These are phyloP conservation scores for Puccinia sorghi DNA, from an alignment of 1,284 basidiomycete species.

Conservation along the genomic window DNA sequence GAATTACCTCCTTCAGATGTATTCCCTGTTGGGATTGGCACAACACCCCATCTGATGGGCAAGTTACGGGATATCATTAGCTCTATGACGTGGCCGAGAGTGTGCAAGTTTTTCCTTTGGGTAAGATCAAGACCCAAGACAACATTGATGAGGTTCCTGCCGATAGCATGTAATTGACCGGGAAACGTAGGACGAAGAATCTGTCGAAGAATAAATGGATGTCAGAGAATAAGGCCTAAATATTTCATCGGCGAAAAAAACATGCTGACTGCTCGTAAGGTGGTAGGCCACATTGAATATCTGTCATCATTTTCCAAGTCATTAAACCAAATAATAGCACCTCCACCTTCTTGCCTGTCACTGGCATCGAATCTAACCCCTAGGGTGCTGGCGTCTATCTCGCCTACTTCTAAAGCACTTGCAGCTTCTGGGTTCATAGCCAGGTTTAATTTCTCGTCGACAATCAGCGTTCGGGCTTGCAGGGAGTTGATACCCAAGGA, in stretches of 20 bases:
- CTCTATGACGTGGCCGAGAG: conserved; percentile 67
- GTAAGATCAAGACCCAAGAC: conserved; percentile 77
- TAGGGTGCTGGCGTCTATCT: conserved; percentile 63
- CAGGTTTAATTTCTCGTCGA: conserved; percentile 50
- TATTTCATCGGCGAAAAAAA: conserved; percentile 37
- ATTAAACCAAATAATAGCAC: conserved; percentile 80
- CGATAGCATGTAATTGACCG: conserved; percentile 72
- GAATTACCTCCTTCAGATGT: conserved; percentile 63
- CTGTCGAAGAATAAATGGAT: conserved; percentile 58
- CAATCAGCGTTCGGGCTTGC: conserved; percentile 65
- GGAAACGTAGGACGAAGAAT: conserved; percentile 71
- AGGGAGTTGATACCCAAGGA: conserved; percentile 68
- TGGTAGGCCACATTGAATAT: conserved; percentile 64
- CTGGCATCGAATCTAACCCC: conserved; percentile 83
- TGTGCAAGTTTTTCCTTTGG: conserved; percentile 65
- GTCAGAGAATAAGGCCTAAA: neutral
- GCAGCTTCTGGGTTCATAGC: conserved; percentile 61
- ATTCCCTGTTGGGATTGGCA: conserved; percentile 65
- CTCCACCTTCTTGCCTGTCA: conserved; percentile 76
- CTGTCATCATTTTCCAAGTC: conserved; percentile 80
- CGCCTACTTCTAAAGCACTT: conserved; percentile 63
- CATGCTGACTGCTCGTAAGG: conserved; percentile 62
- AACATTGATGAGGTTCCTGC: conserved; percentile 76
- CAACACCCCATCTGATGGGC: conserved; percentile 79
- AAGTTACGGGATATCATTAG: conserved; percentile 71